Percentiles rank a stretch among this genome's conserved stretches.
Evolutionary conservation across 495 filamentous ascomycete genomes (phyloP).

Genomic region (Friedmanniomyces endolithicus): DNA sequence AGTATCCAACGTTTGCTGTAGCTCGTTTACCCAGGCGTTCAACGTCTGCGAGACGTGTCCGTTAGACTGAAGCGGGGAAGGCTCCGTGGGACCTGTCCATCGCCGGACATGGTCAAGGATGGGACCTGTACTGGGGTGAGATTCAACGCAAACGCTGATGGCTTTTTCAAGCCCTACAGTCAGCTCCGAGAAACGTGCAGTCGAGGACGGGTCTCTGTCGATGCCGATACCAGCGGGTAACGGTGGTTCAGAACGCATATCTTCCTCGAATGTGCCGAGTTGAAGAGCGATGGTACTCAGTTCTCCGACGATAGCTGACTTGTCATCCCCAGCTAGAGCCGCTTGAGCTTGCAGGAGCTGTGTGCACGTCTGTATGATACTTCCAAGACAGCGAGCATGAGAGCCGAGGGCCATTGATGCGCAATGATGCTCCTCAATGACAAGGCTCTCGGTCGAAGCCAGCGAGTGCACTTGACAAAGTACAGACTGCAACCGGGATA

Average conservation of each 20-base stretch:
- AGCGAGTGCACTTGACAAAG: background rate
- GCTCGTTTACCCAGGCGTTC: background rate
- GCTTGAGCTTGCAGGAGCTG: conserved; percentile 25
- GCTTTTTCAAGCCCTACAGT: background rate
- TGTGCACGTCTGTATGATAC: conserved; percentile 24
- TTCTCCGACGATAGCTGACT: conserved; percentile 10
- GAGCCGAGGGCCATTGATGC: background rate
- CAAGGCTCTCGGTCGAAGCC: background rate
- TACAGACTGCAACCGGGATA: background rate
- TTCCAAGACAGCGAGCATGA: conserved; percentile 16
- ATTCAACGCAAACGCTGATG: background rate
- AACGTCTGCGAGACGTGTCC: background rate
- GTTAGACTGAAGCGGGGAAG: background rate
- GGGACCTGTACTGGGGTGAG: background rate
- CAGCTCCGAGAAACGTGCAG: background rate
- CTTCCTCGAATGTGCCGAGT: conserved; percentile 5
- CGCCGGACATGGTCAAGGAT: background rate
- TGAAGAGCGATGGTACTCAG: conserved; percentile 6
- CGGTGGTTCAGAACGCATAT: conserved; percentile 1
- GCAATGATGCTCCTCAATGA: background rate
- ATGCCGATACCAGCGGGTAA: conserved; percentile 12
- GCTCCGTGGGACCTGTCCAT: background rate
- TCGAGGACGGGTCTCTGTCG: background rate
- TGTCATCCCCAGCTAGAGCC: conserved; percentile 20
- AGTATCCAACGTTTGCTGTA: conserved; percentile 13